phyloP scores from a whole-genome alignment of 495 filamentous ascomycete genomes.

The Lineolata rhizophorae region DNA sequence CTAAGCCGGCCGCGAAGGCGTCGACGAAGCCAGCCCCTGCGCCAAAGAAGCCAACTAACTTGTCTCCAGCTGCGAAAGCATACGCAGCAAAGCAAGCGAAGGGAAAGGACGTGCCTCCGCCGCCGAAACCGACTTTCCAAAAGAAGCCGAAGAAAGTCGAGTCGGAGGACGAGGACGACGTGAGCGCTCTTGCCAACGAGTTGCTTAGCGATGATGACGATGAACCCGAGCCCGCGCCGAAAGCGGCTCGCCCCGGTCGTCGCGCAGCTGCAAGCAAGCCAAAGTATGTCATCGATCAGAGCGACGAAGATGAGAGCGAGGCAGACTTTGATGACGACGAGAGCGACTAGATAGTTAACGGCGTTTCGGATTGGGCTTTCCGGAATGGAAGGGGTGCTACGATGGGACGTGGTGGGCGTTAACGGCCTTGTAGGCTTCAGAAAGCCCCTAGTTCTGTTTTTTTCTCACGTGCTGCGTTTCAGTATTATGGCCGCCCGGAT shows the following conservation, averaged over 20 bases:
- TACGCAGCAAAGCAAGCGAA: constrained; percentile 57
- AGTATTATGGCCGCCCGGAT: no score
- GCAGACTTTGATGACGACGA: constrained; percentile 16
- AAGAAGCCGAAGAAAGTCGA: constrained; percentile 15
- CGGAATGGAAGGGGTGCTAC: no score
- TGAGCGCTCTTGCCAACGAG: constrained; percentile 32
- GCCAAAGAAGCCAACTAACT: constrained; percentile 23
- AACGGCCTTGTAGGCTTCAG: no score
- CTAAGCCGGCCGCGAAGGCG: constrained; percentile 19
- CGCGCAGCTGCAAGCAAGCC: constrained; percentile 27
- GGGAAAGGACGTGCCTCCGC: constrained; percentile 4
- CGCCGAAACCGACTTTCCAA: constrained; percentile 16
- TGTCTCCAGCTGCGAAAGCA: constrained; percentile 63
- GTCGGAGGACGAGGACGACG: constrained; percentile 14
- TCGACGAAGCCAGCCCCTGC: constrained; percentile 13
- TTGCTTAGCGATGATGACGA: constrained; percentile 27
- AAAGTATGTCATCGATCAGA: constrained; percentile 32
- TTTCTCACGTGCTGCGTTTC: no score
- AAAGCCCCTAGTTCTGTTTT: no score
- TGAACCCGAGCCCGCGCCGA: constrained; percentile 13
- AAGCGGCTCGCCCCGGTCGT: constrained; percentile 26
- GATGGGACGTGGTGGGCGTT: no score
- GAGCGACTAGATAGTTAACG: no score
- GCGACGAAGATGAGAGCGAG: constrained; percentile 19
- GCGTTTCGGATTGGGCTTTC: no score